Evolutionary conservation across 2,329 filamentous ascomycete genomes (phyloP).

Genomic region (Penicillium nordicum): DNA sequence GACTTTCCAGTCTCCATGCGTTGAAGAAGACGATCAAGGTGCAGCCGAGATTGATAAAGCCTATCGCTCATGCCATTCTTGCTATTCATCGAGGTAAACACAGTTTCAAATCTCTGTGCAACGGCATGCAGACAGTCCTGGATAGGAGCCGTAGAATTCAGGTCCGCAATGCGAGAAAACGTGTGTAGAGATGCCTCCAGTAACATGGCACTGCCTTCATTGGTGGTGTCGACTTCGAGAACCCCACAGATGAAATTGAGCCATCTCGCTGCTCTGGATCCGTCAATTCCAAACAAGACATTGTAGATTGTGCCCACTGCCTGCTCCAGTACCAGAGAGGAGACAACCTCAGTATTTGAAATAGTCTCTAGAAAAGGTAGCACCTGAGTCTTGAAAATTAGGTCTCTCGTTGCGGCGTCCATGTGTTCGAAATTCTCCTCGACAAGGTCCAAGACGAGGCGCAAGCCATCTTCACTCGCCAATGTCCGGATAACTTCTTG

Average conservation of each 20-base stretch:
- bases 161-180: conserved; percentile 33
- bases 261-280: conserved; percentile 35
- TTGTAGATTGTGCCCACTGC: conserved; percentile 45
- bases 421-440: conserved; percentile 20
- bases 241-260: conserved; percentile 30
- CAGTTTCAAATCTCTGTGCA: conserved; percentile 16
- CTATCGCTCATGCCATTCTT: conserved; percentile 1
- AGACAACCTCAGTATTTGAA: conserved; percentile 41
- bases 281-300: conserved; percentile 43
- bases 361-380: conserved; percentile 44
- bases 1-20: conserved; percentile 23
- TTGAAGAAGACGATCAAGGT: conserved; percentile 18
- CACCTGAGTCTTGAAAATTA: conserved; percentile 26
- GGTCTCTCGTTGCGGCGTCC: conserved; percentile 12
- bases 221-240: conserved; percentile 10
- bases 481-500: conserved; percentile 32
- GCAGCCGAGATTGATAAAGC: conserved; percentile 14
- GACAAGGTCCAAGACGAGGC: conserved; percentile 27
- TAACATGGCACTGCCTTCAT: conserved; percentile 2
- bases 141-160: conserved; percentile 39
- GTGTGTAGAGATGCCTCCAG: conserved; percentile 23
- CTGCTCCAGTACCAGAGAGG: conserved; percentile 43
- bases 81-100: conserved; percentile 12
- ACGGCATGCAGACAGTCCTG: conserved; percentile 22
- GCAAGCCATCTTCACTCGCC: conserved; percentile 30